Evolutionary conservation across 164 flowering plant genomes (phyloP).

Genomic region (Cinnamomum micranthum): DNA sequence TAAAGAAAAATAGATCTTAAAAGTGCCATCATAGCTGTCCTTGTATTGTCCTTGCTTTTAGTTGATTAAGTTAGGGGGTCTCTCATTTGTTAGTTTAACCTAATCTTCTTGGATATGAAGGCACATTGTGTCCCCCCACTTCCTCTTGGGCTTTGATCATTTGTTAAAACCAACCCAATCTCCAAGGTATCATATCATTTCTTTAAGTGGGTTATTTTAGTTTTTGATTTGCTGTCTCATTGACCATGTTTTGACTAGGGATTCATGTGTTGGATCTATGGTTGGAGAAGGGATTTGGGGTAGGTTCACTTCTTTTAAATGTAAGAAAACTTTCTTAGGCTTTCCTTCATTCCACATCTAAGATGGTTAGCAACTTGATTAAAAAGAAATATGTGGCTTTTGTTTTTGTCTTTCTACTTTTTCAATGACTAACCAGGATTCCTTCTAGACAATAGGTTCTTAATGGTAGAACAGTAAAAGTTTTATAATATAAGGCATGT

Average conservation of each 20-base stretch:
- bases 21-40: slow-evolving; percentile 10
- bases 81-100: slow-evolving; percentile 2
- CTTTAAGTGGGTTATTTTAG: neutral
- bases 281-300: slow-evolving; percentile 1
- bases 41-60: slow-evolving; percentile 2
- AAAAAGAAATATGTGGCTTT: neutral
- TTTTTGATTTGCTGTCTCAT: neutral
- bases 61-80: neutral
- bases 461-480: neutral
- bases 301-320: neutral
- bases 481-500: slow-evolving; percentile 11
- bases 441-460: neutral
- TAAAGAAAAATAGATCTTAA: too few relatives aligned
- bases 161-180: slow-evolving; percentile 9
- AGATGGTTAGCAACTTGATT: neutral
- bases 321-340: neutral
- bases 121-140: slow-evolving; percentile 14
- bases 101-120: slow-evolving; percentile 4
- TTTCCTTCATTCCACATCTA: neutral
- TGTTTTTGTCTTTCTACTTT: neutral
- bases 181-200: slow-evolving; percentile 9
- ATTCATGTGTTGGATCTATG: neutral
- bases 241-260: neutral
- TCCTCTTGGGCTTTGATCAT: slow-evolving; percentile 8
- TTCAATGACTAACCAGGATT: too few relatives aligned